Conservation (phyloP, 345 rosid species). For the Aquilaria sinensis region DNA sequence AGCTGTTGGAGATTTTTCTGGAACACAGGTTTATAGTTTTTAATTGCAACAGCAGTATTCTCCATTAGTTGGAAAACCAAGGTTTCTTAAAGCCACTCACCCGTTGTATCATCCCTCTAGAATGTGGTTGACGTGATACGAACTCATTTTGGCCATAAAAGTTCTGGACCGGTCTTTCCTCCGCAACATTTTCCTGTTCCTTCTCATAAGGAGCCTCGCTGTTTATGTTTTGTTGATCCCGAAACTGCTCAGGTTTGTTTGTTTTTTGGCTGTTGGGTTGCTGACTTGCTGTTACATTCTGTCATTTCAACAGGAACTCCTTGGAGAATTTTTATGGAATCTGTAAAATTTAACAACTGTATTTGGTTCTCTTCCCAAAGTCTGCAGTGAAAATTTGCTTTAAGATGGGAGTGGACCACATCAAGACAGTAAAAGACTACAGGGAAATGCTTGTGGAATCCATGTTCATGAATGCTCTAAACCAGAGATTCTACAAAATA, state of each 20-base stretch:
- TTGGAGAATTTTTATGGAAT: neutral
- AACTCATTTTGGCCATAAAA: conserved; percentile 55
- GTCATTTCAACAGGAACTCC: neutral
- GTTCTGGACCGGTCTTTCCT: conserved; percentile 31
- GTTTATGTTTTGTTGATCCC: conserved; percentile 69
- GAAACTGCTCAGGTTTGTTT: conserved; percentile 85
- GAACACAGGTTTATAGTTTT: conserved; percentile 55
- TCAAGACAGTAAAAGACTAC: conserved; percentile 78
- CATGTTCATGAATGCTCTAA: conserved; percentile 76
- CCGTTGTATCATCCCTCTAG: conserved; percentile 24
- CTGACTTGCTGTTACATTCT: conserved; percentile 15
- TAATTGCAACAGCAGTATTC: neutral
- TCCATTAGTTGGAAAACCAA: neutral
- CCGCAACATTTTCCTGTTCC: conserved; percentile 61
- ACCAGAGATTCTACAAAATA: conserved; percentile 81
- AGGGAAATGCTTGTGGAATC: conserved; percentile 71
- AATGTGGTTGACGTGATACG: conserved; percentile 69
- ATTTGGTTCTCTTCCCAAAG: conserved; percentile 35
- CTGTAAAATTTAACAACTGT: too few species aligned
- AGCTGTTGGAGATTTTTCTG: conserved; percentile 93
- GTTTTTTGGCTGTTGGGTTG: conserved; percentile 35
- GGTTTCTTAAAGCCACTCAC: conserved; percentile 9
- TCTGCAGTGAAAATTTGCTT: conserved; percentile 86
- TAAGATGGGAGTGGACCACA: conserved; percentile 59
- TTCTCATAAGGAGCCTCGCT: conserved; percentile 60